Conservation (phyloP, 768 basidiomycete species). For the Xerocomellus chrysenteron region DNA sequence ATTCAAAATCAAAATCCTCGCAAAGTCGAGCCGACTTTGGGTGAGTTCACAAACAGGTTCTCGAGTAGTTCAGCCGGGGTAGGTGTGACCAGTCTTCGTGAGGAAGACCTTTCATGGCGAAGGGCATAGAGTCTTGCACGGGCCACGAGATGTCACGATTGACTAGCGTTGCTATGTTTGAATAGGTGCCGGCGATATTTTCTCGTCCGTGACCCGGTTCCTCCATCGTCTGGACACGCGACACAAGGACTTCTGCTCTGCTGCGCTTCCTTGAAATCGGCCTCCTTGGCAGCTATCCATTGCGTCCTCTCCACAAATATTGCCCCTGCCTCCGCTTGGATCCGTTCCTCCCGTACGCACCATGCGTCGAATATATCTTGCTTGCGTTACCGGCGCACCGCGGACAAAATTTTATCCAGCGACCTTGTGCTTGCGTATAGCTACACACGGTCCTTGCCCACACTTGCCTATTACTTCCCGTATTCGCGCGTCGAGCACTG, state of each 20-base stretch:
- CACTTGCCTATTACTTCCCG: slow-evolving; percentile 61
- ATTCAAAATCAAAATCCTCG: too few species aligned
- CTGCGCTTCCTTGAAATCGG: slow-evolving; percentile 53
- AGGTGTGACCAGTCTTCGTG: too few species aligned
- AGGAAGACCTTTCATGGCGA: too few species aligned
- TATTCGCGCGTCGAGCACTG: slow-evolving; percentile 44
- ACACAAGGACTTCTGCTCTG: slow-evolving; percentile 34
- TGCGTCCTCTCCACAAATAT: slow-evolving; percentile 40
- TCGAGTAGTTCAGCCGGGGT: too few species aligned
- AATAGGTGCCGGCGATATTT: too few species aligned
- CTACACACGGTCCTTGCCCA: slow-evolving; percentile 65
- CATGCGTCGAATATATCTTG: slow-evolving; percentile 63
- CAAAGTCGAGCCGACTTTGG: too few species aligned
- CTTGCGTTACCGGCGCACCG: slow-evolving; percentile 58
- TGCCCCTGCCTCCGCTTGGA: slow-evolving; percentile 47
- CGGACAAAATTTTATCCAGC: slow-evolving; percentile 68
- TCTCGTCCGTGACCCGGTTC: too few species aligned
- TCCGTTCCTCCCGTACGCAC: slow-evolving; percentile 48
- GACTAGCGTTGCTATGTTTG: too few species aligned
- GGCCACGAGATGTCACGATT: too few species aligned
- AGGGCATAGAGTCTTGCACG: too few species aligned
- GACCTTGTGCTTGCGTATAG: slow-evolving; percentile 68
- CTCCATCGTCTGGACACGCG: too few species aligned
- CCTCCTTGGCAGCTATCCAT: slow-evolving; percentile 51
- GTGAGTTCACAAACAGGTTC: too few species aligned